phyloP scores from a whole-genome alignment of 2,329 filamentous ascomycete species.

The Aspergillus niger region DNA sequence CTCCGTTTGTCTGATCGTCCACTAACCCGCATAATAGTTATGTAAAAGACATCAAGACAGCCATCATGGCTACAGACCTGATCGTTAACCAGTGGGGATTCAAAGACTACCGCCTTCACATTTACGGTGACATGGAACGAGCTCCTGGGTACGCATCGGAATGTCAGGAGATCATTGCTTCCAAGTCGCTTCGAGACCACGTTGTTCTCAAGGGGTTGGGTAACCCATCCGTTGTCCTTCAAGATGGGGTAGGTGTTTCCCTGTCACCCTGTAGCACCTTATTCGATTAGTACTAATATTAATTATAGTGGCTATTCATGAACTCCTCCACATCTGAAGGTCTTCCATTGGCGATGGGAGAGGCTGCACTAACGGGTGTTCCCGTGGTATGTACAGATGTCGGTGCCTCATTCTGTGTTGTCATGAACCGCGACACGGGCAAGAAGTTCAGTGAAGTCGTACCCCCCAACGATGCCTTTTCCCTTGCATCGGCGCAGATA shows the following conservation, averaged over 20 bases:
- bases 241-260: slow-evolving; percentile 13
- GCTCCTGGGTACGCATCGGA: slow-evolving; percentile 61
- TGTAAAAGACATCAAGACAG: slow-evolving; percentile 64
- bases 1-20: too few relatives aligned
- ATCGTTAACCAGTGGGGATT: slow-evolving; percentile 67
- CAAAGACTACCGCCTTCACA: slow-evolving; percentile 61
- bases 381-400: slow-evolving; percentile 46
- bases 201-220: slow-evolving; percentile 51
- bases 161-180: slow-evolving; percentile 59
- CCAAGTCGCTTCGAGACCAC: slow-evolving; percentile 53
- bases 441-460: slow-evolving; percentile 62
- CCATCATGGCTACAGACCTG: slow-evolving; percentile 63
- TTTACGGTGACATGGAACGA: slow-evolving; percentile 67
- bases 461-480: slow-evolving; percentile 62
- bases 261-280: background rate
- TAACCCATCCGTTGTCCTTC: slow-evolving; percentile 18
- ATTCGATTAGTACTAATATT: slow-evolving; percentile 26
- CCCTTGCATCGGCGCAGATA: slow-evolving; percentile 63
- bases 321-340: slow-evolving; percentile 49
- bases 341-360: slow-evolving; percentile 46
- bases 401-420: slow-evolving; percentile 42
- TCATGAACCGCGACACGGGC: slow-evolving; percentile 45
- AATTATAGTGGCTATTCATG: slow-evolving; percentile 53
- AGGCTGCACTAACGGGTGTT: slow-evolving; percentile 47
- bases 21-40: slow-evolving; percentile 20